Evolutionary conservation across 2,329 filamentous ascomycete species (phyloP).

Genomic region (Tolypocladium endophyticum): DNA sequence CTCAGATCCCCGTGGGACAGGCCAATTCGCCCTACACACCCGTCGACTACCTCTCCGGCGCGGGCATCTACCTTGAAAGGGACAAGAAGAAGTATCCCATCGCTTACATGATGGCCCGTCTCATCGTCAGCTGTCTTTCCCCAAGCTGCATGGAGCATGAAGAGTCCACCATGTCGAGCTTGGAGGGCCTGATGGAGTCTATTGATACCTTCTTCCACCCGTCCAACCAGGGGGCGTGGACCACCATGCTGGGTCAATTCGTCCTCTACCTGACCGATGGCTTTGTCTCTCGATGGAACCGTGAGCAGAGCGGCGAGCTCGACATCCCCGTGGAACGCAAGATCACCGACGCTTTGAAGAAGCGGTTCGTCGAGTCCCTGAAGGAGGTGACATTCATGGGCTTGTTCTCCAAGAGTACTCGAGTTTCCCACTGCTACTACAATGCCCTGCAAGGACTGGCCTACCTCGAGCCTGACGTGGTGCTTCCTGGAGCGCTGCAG

Average conservation of each 20-base stretch:
- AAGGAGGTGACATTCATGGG: constrained; percentile 97
- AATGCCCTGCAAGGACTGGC: constrained; percentile 82
- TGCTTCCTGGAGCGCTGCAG: constrained; percentile 86
- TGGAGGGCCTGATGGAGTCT: constrained; percentile 87
- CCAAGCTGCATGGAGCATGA: constrained; percentile 68
- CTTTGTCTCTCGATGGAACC: constrained; percentile 96
- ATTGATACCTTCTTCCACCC: constrained; percentile 98
- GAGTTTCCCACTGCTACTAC: constrained; percentile 84
- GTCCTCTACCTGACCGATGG: constrained; percentile 90
- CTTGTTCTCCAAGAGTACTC: constrained; percentile 89
- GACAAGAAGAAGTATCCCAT: constrained; percentile 90
- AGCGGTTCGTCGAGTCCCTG: constrained; percentile 78
- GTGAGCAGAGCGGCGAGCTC: constrained; percentile 86
- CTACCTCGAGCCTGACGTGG: constrained; percentile 81
- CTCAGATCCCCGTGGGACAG: constrained; percentile 95
- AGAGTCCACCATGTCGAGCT: constrained; percentile 69
- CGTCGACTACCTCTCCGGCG: constrained; percentile 72
- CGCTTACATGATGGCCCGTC: constrained; percentile 83
- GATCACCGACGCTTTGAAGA: constrained; percentile 72
- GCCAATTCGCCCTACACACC: constrained; percentile 85
- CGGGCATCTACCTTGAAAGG: constrained; percentile 79
- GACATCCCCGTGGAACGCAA: constrained; percentile 70
- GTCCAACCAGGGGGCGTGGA: constrained; percentile 90
- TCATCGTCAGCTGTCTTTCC: constrained; percentile 88
- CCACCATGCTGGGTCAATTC: constrained; percentile 77